Base-by-base conservation (phyloP, 768 basidiomycete genomes). In the Chalciporus pseudorubinellus region DNA sequence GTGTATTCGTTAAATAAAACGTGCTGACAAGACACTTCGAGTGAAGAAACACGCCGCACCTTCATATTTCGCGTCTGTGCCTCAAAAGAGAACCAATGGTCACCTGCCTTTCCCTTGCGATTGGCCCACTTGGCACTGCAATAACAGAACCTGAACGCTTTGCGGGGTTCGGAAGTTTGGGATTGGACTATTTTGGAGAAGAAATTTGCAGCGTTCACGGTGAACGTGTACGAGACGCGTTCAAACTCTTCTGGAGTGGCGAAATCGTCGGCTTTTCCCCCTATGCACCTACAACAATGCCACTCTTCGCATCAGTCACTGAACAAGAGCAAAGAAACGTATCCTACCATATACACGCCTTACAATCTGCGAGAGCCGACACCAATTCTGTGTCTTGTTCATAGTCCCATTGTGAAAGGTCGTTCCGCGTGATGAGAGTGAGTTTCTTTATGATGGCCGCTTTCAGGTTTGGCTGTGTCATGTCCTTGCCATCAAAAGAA, bases 381-480 rank as follows among this genome's bases (percentile, higher is more conserved):
- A 66, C 59, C 12, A 66, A 55, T 39, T 61, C 55, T 0, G 55
- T 45, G 31, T 65, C 64, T n/a, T n/a, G 34, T n/a, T 63, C 64
- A 28, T 54, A 65, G 19, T 65, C 59, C 64, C 64, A 66, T 14
- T 53, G 18, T n/a, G 59, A 59, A 10, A 66, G 57, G 39, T 63
- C 64, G 3, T 59, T 55, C 12, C 59, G 64, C 0, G 46, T 55
- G 59, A 66, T 57, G 50, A 66, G 50, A 5, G 20, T 54, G 48
- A 63, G 57, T 21, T 65, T 63, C 21, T 51, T 48, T 14, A 59
- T 31, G 52, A 65, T 66, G 34, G 36, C 57, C 2, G 31, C 4
- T 26, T 61, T 59, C 6, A 46, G 55, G 10, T 16, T 36, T n/a
- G 34, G 34, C 1, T 51, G 41, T 6, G 53, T 39, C 51, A 63